phyloP scores from a whole-genome alignment of 2,329 filamentous ascomycete species.

The Sporothrix brunneoviolacea region DNA sequence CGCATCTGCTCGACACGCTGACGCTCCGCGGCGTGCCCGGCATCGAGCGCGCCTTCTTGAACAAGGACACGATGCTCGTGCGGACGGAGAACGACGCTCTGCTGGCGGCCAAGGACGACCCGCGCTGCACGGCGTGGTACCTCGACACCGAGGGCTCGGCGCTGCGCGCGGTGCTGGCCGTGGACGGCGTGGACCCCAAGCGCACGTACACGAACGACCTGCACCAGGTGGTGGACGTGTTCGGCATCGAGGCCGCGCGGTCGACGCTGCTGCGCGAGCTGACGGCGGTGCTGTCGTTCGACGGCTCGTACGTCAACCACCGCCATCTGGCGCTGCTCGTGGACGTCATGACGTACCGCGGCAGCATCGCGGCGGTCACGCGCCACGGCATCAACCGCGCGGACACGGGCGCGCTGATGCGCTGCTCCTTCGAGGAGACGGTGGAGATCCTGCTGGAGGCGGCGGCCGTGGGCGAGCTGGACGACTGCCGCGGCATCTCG shows the following conservation, averaged over 20 bases:
- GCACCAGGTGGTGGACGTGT: slow-evolving; percentile 87
- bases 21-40: slow-evolving; percentile 86
- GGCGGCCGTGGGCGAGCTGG: slow-evolving; percentile 86
- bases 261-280: slow-evolving; percentile 81
- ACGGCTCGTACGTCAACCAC: slow-evolving; percentile 99
- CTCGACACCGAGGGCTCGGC: slow-evolving; percentile 90
- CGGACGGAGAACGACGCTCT: slow-evolving; percentile 64
- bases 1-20: slow-evolving; percentile 83
- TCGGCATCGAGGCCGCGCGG: slow-evolving; percentile 92
- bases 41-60: slow-evolving; percentile 88
- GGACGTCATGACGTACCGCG: slow-evolving; percentile 96
- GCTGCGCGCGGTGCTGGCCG: slow-evolving; percentile 73
- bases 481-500: slow-evolving; percentile 96
- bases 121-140: slow-evolving; percentile 83
- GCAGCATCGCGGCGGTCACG: slow-evolving; percentile 90
- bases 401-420: slow-evolving; percentile 96
- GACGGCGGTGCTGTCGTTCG: slow-evolving; percentile 89
- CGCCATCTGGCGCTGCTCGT: slow-evolving; percentile 91
- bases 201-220: slow-evolving; percentile 94
- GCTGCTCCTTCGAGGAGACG: slow-evolving; percentile 98
- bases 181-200: slow-evolving; percentile 79
- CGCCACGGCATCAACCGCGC: slow-evolving; percentile 98
- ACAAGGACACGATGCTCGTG: slow-evolving; percentile 66
- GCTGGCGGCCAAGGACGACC: slow-evolving; percentile 65
- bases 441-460: slow-evolving; percentile 97